Conservation (phyloP, 2,329 filamentous ascomycete genomes). For the Colletotrichum aenigma region DNA sequence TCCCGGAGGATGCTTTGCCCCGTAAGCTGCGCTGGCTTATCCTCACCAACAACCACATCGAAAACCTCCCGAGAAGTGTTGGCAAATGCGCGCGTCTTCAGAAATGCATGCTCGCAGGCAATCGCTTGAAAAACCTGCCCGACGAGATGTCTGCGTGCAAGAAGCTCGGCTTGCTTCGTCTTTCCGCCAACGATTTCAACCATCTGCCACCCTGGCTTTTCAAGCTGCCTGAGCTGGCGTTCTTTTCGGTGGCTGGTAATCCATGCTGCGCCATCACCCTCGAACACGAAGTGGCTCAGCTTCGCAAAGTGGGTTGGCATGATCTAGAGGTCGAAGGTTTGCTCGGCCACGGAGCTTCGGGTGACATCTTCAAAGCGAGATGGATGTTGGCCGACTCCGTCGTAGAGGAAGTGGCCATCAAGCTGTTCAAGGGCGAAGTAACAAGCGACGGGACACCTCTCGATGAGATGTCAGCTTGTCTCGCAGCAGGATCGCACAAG, state of each 20-base stretch:
- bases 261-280: conserved; percentile 37
- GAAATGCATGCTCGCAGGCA: conserved; percentile 55
- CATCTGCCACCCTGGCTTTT: conserved; percentile 48
- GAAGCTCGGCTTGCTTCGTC: conserved; percentile 46
- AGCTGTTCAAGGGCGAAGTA: conserved; percentile 51
- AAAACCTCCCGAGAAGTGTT: conserved; percentile 42
- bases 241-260: conserved; percentile 52
- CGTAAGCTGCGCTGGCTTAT: conserved; percentile 50
- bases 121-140: conserved; percentile 43
- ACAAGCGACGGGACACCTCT: conserved; percentile 51
- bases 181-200: conserved; percentile 45
- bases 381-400: conserved; percentile 33
- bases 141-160: conserved; percentile 45
- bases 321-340: conserved; percentile 42
- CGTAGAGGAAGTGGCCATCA: conserved; percentile 47
- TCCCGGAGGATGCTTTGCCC: conserved; percentile 47
- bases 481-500: conserved; percentile 48
- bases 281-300: conserved; percentile 21
- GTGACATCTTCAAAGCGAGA: conserved; percentile 45
- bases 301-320: conserved; percentile 44
- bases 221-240: conserved; percentile 47
- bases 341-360: conserved; percentile 51
- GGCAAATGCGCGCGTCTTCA: conserved; percentile 46
- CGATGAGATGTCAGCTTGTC: conserved; percentile 53
- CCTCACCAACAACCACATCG: conserved; percentile 49